Percentiles rank a stretch among this genome's conserved stretches.
Evolutionary conservation across 352 stramenopile genomes (phyloP).

Genomic region (Phytophthora vignae): DNA sequence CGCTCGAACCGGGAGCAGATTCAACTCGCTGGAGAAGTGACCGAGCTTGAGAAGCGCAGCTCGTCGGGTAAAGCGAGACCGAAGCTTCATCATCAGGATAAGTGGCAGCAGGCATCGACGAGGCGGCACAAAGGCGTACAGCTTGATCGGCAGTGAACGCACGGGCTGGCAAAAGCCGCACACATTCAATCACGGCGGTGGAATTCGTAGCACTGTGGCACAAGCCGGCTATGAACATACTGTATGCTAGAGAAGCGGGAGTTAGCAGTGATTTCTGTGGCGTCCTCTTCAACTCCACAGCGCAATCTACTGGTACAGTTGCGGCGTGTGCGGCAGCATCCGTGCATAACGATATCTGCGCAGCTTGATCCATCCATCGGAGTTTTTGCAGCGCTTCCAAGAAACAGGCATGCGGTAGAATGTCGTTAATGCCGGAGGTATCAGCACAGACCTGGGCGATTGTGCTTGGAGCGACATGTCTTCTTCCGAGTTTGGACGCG

Average conservation of each 20-base stretch:
- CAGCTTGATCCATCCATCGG: conserved; percentile 53
- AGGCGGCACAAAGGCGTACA: conserved; percentile 38
- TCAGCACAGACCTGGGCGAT: conserved; percentile 47
- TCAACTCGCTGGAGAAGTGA: conserved; percentile 25
- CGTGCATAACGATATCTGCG: conserved; percentile 45
- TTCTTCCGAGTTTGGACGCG: conserved; percentile 28
- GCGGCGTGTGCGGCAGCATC: conserved; percentile 16
- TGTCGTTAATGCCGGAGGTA: background rate
- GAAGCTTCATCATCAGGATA: background rate
- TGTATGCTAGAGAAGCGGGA: conserved; percentile 3
- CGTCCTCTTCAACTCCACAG: conserved; percentile 22
- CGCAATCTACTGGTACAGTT: conserved; percentile 47
- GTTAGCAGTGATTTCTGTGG: conserved; percentile 12
- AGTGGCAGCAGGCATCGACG: conserved; percentile 15
- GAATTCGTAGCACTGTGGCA: conserved; percentile 38
- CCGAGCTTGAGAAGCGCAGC: conserved; percentile 29
- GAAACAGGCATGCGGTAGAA: conserved; percentile 50
- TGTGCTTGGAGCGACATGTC: conserved; percentile 20
- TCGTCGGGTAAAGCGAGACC: conserved; percentile 23
- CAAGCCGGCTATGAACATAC: conserved; percentile 35
- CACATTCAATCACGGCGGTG: conserved; percentile 35
- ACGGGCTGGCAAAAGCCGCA: conserved; percentile 31
- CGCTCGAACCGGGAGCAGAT: conserved; percentile 6
- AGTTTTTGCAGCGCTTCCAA: conserved; percentile 53
- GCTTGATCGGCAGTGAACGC: conserved; percentile 32